Evolutionary conservation across 345 rosid genomes (phyloP), one percentile per base, ranked within the genome.

Genomic region (Turritis glabra): DNA sequence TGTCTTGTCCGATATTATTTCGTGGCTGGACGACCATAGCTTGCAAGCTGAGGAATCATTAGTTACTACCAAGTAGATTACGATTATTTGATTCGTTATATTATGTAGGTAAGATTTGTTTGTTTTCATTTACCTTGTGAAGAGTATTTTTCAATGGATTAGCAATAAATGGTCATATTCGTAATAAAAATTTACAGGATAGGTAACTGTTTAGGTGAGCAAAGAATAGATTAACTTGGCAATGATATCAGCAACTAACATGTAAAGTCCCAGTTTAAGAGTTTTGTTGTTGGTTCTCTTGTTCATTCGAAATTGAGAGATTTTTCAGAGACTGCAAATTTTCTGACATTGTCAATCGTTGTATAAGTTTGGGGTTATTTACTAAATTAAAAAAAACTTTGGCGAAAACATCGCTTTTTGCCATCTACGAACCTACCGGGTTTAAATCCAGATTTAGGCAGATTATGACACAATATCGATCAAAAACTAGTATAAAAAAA

Each of bases 11-110:
- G 97, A 95, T 76, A 88, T 92, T 27, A 73, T 88, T 76, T 79
- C 83, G 3, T 95, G 99, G 99, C 93, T 95, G 18, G 86, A 95
- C 7, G 72, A 83, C 10, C 98, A 81, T 71, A 64, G 69, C 57
- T 66, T 58, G 11, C 68, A 64, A 62, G 64, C 69, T 52, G 64
- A 61, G 32, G 47, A 51, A 61, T 18, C 64, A 52, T 33, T 0
- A 41, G 64, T 37, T 35, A 67, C 64, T 41, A 2, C 26, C 13
- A 33, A 14, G 38, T 69, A 76, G 64, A 17, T 41, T 41, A 18
- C 59, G 30, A 30, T 1, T 40, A 76, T 69, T 52, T 60, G 74
- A 41, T 68, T 57, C 53, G 12, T 40, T 37, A 23, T 52, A 14
- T 8, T 29, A n/a, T n/a, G 5, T 27, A 15, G 64, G 56, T 8